Evolutionary conservation across 164 flowering plant species (phyloP), one percentile per base, ranked within the genome.

Genomic region (Vitis labrusca): DNA sequence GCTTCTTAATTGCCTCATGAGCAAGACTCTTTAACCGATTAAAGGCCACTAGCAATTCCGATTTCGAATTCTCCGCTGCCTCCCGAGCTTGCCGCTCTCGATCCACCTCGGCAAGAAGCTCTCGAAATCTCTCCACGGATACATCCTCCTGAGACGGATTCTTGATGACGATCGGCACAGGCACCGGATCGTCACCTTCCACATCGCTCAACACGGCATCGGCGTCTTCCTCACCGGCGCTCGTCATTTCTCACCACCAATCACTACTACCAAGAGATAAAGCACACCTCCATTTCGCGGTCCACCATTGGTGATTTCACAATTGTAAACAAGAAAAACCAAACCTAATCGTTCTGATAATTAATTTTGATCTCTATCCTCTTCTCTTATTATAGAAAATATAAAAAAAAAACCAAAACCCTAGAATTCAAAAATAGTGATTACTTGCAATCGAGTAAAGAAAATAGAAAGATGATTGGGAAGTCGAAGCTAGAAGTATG

Each of bases 121-220:
- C 91, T 17, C 81, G 78, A 57, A 81, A 81, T 51, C 72, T 83
- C 78, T 92, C 98, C 8, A 72, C 73, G 9, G 92, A 80, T 2
- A 88, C 19, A 8, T 78, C 80, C 1, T 85, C 90, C 11, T 68
- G 55, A 1, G 83, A 73, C 2, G 82, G 72, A 56, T 49, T 69
- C 47, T 62, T 47, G 10, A 82, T 67, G 2, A 66, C 71, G 64
- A 85, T 68, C 55, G 92, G 84, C 58, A 73, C 68, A 12, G 88
- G 81, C 58, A 73, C 68, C 14, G 88, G 81, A 68, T 90, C 86
- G 27, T 89, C 95, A 9, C 64, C 91, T 61, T 92, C 98, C 9
- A 92, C 89, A 68, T 94, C 97, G 79, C 98, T 94, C 71, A 94
- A 84, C 14, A 91, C 91, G 9, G 86, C 82, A 59, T 89, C 90